Evolutionary conservation across 768 basidiomycete genomes (phyloP).

Genomic region (Asterophora parasitica): DNA sequence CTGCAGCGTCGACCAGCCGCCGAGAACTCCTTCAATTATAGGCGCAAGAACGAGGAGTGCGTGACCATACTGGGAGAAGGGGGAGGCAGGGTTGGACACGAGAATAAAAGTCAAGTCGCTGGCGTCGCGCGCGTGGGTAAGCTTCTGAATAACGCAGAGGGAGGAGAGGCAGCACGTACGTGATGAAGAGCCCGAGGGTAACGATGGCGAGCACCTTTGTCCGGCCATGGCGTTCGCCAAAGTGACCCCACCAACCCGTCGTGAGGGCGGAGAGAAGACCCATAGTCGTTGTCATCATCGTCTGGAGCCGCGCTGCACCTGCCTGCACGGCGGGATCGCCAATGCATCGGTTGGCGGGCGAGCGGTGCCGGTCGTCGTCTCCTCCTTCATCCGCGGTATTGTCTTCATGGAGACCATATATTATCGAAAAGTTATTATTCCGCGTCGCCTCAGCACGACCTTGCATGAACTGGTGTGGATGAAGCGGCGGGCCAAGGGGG

Average conservation of each 20-base stretch:
- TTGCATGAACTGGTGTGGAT: conserved; percentile 11
- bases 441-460: neutral
- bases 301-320: conserved; percentile 67
- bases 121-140: conserved; percentile 1
- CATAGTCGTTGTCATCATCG: conserved; percentile 71
- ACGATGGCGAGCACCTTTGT: conserved; percentile 71
- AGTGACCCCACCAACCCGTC: conserved; percentile 87
- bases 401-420: neutral
- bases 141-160: neutral
- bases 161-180: conserved; percentile 23
- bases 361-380: conserved; percentile 30
- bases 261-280: conserved; percentile 80
- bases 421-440: neutral
- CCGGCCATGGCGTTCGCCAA: conserved; percentile 74
- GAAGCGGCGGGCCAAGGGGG: conserved; percentile 27
- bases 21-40: conserved; percentile 75
- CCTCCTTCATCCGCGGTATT: conserved; percentile 21
- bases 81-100: conserved; percentile 65
- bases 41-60: conserved; percentile 77
- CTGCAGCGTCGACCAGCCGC: conserved; percentile 77
- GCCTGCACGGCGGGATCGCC: conserved; percentile 60
- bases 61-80: conserved; percentile 62
- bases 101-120: conserved; percentile 86
- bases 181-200: conserved; percentile 52
- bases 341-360: conserved; percentile 35